Base-by-base conservation (phyloP, 2,329 filamentous ascomycete species). In the Exserohilum turcica region DNA sequence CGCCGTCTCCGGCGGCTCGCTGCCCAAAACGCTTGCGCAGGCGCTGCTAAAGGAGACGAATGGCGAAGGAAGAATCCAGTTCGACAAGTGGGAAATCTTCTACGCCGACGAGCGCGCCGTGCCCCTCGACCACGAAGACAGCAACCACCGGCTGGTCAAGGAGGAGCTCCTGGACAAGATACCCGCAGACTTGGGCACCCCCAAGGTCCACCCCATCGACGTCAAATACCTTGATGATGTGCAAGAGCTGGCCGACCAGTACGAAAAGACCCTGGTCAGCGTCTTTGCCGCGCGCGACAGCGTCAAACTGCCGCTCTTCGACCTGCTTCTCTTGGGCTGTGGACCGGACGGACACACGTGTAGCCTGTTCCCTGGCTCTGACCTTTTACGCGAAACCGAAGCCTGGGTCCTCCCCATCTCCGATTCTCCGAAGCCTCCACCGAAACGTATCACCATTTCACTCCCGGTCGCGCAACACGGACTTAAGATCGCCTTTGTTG, bases 71-170 rank as follows among this genome's bases (percentile, higher is more conserved):
- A 82, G 79, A 3, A 77, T 92, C 63, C 81, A 89, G 67, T 96
- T 95, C 77, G 80, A 83, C 73, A 91, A 90, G 76, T 99, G 94
- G 94, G 90, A 97, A 70, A 91, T 99, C 71, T 99, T 97, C 83
- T 97, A 97, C 77, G 93, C 93, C 71, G 94, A 99, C 74, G 94
- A 99, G 82, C 90, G 94, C 70, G 91, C 91, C 65, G 94, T 97
- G 47, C 90, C 94, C 18, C 87, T 97, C 64, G 87, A 94, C 75
- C 89, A 97, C 78, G 83, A 86, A 62, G 93, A 99, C 79, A 96
- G 92, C 80, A 99, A 97, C 80, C 96, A 97, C 78, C 86, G 81
- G 56, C 85, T 97, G 38, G 79, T 97, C 64, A 94, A 96, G 80
- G 80, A 86, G 42, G 92, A 97, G 78, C 82, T 97, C 44, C 82